phyloP scores from a whole-genome alignment of 2,329 filamentous ascomycete species.

The Colletotrichum somersetense region DNA sequence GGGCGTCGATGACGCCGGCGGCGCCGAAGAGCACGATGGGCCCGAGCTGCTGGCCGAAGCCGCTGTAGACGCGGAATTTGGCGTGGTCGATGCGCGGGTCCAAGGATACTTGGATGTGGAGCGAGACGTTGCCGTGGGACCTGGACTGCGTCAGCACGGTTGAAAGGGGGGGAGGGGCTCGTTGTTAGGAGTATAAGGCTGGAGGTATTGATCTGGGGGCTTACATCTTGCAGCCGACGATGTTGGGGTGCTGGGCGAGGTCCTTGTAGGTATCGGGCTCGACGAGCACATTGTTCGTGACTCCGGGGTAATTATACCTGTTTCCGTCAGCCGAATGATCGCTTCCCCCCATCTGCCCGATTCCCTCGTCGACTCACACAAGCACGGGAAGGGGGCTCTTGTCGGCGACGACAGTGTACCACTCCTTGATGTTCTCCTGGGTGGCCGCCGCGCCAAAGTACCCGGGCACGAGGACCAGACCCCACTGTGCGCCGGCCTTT shows the following conservation, averaged over 20 bases:
- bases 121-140: conserved; percentile 74
- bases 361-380: conserved; percentile 56
- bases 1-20: conserved; percentile 75
- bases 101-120: conserved; percentile 72
- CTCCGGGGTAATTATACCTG: conserved; percentile 71
- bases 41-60: conserved; percentile 75
- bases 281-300: conserved; percentile 73
- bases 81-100: conserved; percentile 71
- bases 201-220: not conserved
- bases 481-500: conserved; percentile 71
- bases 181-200: too few relatives aligned
- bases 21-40: conserved; percentile 73
- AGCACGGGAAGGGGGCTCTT: conserved; percentile 70
- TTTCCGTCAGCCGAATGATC: conserved; percentile 5
- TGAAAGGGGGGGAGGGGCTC: not conserved
- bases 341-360: not conserved
- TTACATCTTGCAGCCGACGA: conserved; percentile 75
- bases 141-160: conserved; percentile 13
- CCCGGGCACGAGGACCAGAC: conserved; percentile 72
- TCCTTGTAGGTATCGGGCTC: conserved; percentile 68
- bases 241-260: conserved; percentile 72
- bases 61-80: conserved; percentile 73
- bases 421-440: conserved; percentile 70
- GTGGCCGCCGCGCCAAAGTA: conserved; percentile 72
- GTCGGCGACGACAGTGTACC: conserved; percentile 73